Conservation (phyloP, 306 rosid species). For the Phaseolus lunatus region DNA sequence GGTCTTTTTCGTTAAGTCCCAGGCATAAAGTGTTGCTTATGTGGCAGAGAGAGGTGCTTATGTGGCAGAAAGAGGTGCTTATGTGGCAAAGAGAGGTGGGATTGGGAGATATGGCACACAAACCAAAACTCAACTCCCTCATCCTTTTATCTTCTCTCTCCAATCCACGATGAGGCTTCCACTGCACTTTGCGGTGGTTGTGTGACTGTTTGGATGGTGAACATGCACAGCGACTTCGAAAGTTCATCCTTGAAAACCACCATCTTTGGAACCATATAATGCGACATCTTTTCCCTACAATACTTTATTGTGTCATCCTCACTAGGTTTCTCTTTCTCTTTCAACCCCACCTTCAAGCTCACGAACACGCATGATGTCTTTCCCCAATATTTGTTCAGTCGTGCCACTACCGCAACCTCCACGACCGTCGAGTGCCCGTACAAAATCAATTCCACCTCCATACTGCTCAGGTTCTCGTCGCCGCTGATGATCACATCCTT, state of each 20-base stretch:
- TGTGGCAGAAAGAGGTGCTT: no score
- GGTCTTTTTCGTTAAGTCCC: no score
- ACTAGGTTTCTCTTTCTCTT: constrained; percentile 42
- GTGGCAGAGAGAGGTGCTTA: no score
- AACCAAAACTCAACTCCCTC: no score
- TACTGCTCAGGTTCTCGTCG: constrained; percentile 83
- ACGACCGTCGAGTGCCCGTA: constrained; percentile 64
- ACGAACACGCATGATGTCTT: constrained; percentile 83
- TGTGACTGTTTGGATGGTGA: no score
- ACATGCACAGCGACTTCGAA: no score
- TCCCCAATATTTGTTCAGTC: constrained; percentile 72
- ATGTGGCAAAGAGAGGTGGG: no score
- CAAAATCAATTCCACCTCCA: constrained; percentile 69
- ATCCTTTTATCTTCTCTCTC: no score
- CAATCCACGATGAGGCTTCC: no score
- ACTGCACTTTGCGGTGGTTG: no score
- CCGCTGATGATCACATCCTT: constrained; percentile 83
- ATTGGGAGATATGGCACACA: no score
- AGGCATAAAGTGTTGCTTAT: no score
- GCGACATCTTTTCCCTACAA: constrained; percentile 62
- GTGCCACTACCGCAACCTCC: constrained; percentile 81
- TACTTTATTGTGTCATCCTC: constrained; percentile 62
- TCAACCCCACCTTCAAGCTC: constrained; percentile 56
- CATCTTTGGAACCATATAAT: constrained; percentile 70
- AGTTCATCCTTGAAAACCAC: constrained; percentile 64